Base-by-base conservation (phyloP, 192 early-diverging fungal genomes). In the Mycoemilia scoparia region DNA sequence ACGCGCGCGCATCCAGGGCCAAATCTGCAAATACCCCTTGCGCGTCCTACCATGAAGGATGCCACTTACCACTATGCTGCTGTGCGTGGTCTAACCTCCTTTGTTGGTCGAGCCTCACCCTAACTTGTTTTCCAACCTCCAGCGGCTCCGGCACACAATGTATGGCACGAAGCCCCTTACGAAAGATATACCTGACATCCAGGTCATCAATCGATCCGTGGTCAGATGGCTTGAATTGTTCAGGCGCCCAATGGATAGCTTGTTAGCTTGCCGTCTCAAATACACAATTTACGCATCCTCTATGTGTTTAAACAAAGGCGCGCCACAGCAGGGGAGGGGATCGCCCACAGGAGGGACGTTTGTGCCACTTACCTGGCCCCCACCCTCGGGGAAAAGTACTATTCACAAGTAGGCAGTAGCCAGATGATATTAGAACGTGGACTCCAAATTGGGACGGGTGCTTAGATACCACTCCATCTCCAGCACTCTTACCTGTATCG, bases 301-400 rank as follows among this genome's bases (percentile, higher is more conserved):
- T n/a, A n/a, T n/a, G n/a, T n/a, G n/a, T n/a, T n/a, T n/a, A n/a
- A n/a, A n/a, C n/a, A n/a, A n/a, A n/a, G n/a, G n/a, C n/a, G n/a
- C n/a, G n/a, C n/a, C n/a, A n/a, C n/a, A n/a, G n/a, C n/a, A n/a
- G n/a, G n/a, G n/a, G n/a, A n/a, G n/a, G n/a, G n/a, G n/a, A n/a
- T n/a, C n/a, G n/a, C n/a, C n/a, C n/a, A n/a, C n/a, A n/a, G n/a
- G n/a, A n/a, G n/a, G n/a, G n/a, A n/a, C n/a, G 6, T 1, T 38
- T 23, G 14, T 38, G 21, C 0, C 18, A 24, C 45, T 27, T 30
- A 39, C 38, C 45, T 84, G 80, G 12, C 80, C 80, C 5, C 80
- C 80, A 6, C 80, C 80, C 29, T 73, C 71, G n/a, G 80, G 80
- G 38, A 84, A 84, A 14, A 80, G 46, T 11, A 84, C 73, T 64